Percentiles rank a stretch among this genome's conserved stretches.
Evolutionary conservation across 2,329 filamentous ascomycete genomes (phyloP).

Genomic region (Colletotrichum lindemuthianum): DNA sequence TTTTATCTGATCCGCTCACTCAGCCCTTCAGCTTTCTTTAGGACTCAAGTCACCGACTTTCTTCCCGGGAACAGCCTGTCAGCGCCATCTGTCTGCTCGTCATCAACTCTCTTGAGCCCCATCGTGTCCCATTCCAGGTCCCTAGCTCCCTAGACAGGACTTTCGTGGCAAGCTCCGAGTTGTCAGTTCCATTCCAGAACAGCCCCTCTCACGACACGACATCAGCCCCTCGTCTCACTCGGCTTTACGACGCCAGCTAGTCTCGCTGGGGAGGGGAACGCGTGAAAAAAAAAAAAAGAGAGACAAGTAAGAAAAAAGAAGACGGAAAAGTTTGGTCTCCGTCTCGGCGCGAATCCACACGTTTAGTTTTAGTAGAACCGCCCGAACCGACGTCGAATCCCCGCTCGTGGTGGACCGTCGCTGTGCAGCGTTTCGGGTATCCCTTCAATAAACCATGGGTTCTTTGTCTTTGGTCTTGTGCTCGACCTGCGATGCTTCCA

Average conservation of each 20-base stretch:
- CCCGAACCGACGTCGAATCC: slow-evolving; percentile 7
- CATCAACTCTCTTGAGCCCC: not conserved
- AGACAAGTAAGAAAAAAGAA: not conserved
- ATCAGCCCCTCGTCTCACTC: not conserved
- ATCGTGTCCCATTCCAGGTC: not conserved
- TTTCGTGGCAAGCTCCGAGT: too few relatives aligned
- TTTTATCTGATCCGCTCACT: slow-evolving; percentile 20
- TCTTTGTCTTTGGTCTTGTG: not conserved
- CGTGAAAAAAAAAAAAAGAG: not conserved
- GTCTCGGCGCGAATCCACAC: not conserved
- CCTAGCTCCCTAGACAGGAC: too few relatives aligned
- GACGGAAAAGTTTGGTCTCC: not conserved
- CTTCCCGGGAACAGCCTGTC: slow-evolving; percentile 7
- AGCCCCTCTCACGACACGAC: too few relatives aligned
- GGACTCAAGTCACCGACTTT: too few relatives aligned
- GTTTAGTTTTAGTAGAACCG: not conserved
- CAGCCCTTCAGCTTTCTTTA: not conserved
- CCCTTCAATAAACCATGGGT: slow-evolving; percentile 2
- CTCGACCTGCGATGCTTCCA: slow-evolving; percentile 6
- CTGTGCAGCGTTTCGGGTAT: not conserved
- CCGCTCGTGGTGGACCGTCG: slow-evolving; percentile 1
- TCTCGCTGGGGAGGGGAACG: slow-evolving; percentile 1
- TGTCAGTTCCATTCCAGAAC: too few relatives aligned
- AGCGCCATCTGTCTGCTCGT: not conserved
- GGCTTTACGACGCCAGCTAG: slow-evolving; percentile 13